Evolutionary conservation across 1,284 basidiomycete genomes (phyloP), one percentile per base, ranked within the genome.

Genomic region (Cutaneotrichosporon sp.): DNA sequence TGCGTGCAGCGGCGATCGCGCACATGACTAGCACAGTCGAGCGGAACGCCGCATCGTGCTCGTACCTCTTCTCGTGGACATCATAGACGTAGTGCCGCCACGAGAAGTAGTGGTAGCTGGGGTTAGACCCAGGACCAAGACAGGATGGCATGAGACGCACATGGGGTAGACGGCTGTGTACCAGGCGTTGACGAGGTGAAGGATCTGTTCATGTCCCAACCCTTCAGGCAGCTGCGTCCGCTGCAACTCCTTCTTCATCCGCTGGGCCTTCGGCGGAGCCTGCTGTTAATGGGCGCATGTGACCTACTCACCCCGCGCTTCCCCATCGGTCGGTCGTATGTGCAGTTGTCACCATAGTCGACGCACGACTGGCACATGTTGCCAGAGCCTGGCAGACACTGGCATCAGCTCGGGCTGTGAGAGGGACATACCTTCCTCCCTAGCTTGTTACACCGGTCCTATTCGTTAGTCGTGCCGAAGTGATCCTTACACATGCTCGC

Each of bases 61-160:
- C 62, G 56, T 68, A 47, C 26, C 60, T 49, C 26, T 59, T 47
- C 31, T 47, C 46, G 16, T 55, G n/a, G 38, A 68, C 56, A 46
- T 65, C 62, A 13, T 31, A 42, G 5, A 46, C 14, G 59, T 61
- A 65, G 18, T 62, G 56, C 5, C 59, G 53, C 66, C 66, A 68
- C 8, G 61, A 64, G 58, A 68, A 65, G 55, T 65, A 68, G 64
- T 46, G 36, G 56, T 63, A 68, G 50, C 66, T 68, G 58, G 31
- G 13, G 26, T 38, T 8, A 56, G 53, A 14, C 11, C 14, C 30
- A 30, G 9, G 26, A 6, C 47, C 26, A 26, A 50, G n/a, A 7
- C 47, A n/a, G 11, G 42, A n/a, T 58, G 38, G 58, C 16, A 34
- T 51, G 42, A 14, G 61, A 61, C 49, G 40, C 52, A 68, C 66